phyloP scores from a whole-genome alignment of 2,329 filamentous ascomycete genomes.

The Bipolaris gigantea region DNA sequence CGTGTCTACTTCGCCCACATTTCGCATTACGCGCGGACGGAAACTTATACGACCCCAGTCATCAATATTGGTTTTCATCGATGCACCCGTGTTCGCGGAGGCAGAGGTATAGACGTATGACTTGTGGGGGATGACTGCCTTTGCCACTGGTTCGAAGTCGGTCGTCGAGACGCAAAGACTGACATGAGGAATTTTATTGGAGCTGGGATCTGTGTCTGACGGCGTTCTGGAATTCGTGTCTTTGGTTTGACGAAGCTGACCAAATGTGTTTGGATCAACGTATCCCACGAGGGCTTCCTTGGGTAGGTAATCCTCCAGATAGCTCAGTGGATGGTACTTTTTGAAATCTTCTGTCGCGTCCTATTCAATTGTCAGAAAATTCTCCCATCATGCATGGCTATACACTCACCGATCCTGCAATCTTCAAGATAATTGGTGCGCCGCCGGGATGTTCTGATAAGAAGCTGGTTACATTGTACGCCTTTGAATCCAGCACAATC shows the following conservation, averaged over 20 bases:
- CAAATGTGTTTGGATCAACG: slow-evolving; percentile 40
- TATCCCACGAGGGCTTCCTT: slow-evolving; percentile 30
- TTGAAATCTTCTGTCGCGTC: slow-evolving; percentile 42
- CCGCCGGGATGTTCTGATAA: slow-evolving; percentile 64
- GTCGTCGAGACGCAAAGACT: slow-evolving; percentile 35
- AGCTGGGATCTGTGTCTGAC: slow-evolving; percentile 18
- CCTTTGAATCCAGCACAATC: slow-evolving; percentile 68
- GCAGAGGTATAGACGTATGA: slow-evolving; percentile 40
- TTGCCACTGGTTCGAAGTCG: slow-evolving; percentile 40
- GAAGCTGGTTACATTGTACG: slow-evolving; percentile 69
- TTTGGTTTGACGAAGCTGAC: slow-evolving; percentile 27
- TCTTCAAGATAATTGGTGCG: slow-evolving; percentile 44
- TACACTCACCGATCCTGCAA: slow-evolving; percentile 49
- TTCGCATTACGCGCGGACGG: slow-evolving; percentile 42
- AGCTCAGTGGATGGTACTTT: slow-evolving; percentile 40
- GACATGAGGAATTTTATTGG: slow-evolving; percentile 34
- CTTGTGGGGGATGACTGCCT: slow-evolving; percentile 37
- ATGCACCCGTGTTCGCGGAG: slow-evolving; percentile 41
- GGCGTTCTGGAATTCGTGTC: slow-evolving; percentile 23
- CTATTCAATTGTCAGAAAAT: slow-evolving; percentile 18
- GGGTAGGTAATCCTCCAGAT: slow-evolving; percentile 36
- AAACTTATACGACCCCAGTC: slow-evolving; percentile 43
- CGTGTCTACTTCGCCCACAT: slow-evolving; percentile 39
- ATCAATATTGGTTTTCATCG: slow-evolving; percentile 36
- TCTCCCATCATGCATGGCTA: too few species aligned